Evolutionary conservation across 2,329 filamentous ascomycete species (phyloP), one percentile per base, ranked within the genome.

Genomic region (Neonectria coccinea): DNA sequence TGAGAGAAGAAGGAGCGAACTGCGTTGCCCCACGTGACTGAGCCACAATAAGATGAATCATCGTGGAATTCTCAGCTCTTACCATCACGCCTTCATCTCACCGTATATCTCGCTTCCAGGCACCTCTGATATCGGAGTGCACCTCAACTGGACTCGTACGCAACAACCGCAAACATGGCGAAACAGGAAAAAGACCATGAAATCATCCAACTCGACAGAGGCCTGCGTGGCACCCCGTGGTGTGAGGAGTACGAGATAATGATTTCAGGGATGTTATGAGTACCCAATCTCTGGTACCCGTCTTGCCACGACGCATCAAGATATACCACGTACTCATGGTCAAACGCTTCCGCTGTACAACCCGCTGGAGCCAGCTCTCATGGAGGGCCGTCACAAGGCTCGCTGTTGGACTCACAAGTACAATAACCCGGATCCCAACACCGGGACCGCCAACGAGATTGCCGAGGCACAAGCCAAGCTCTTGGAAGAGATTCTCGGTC

Each of bases 391-490:
- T 5, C 70, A 70, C 41, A 67, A 44, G 12, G 72, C 72, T 11
- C 72, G 72, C 2, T 41, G 69, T 10, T 14, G 67, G 8, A 18
- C 61, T 8, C 62, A 74, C 56, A 73, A 68, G 42, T 74, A 64
- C 51, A 74, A 74, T 62, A 72, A 70, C 16, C 20, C 73, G 8
- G 69, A 74, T 11, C 72, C 72, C 16, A 74, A 65, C 47, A 51
- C 57, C 0, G 69, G 67, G 5, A 62, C 51, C n/a, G 62, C 14
- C 1, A 51, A 66, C 4, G 57, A 72, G 20, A 60, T 67, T 14
- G 64, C 14, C 2, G 16, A 39, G 2, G 61, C 57, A 18, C 59
- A 64, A 0, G 11, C 42, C 1, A 55, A 72, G 22, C 45, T 74
- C 6, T 61, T 74, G 0, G 55, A 52, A 1, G 66, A 63, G 10